Evolutionary conservation across 768 basidiomycete species (phyloP).

Genomic region (Mycena galopus): DNA sequence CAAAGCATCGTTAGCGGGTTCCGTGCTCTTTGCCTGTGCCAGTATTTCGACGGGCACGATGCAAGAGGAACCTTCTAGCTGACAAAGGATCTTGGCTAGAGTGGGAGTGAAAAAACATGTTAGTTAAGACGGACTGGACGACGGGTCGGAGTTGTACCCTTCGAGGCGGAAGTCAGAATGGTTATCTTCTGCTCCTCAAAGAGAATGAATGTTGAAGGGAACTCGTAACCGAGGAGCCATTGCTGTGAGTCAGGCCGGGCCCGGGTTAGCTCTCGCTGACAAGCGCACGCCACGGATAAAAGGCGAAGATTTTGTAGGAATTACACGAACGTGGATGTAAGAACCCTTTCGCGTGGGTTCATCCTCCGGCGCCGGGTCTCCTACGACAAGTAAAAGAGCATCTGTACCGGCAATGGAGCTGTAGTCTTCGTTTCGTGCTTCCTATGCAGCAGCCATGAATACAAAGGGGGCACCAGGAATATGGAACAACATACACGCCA

Average conservation of each 20-base stretch:
- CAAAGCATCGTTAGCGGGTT: slow-evolving; percentile 79
- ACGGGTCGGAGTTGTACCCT: slow-evolving; percentile 65
- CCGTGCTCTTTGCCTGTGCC: slow-evolving; percentile 84
- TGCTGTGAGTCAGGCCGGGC: slow-evolving; percentile 67
- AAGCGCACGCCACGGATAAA: slow-evolving; percentile 19
- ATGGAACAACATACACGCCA: too few species aligned
- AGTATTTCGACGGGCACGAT: slow-evolving; percentile 81
- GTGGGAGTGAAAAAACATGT: slow-evolving; percentile 12
- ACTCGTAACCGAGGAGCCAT: slow-evolving; percentile 97
- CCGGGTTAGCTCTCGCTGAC: slow-evolving; percentile 22
- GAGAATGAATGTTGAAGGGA: slow-evolving; percentile 93
- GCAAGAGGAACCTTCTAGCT: slow-evolving; percentile 71
- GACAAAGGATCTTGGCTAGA: slow-evolving; percentile 90
- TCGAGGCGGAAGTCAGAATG: slow-evolving; percentile 89
- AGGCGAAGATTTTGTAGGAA: slow-evolving; percentile 6
- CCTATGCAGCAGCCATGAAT: too few species aligned
- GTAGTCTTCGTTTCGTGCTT: slow-evolving; percentile 75
- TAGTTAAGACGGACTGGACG: slow-evolving; percentile 18
- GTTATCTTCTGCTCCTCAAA: slow-evolving; percentile 82
- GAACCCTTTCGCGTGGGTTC: slow-evolving; percentile 92
- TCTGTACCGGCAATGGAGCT: slow-evolving; percentile 76
- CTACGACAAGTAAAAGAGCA: slow-evolving; percentile 78
- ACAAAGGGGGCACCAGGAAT: too few species aligned
- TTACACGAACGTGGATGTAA: slow-evolving; percentile 82
- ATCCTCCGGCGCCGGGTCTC: slow-evolving; percentile 87